Base-by-base conservation (phyloP, 805 yeast genomes). In the Yamadazyma laniorum region DNA sequence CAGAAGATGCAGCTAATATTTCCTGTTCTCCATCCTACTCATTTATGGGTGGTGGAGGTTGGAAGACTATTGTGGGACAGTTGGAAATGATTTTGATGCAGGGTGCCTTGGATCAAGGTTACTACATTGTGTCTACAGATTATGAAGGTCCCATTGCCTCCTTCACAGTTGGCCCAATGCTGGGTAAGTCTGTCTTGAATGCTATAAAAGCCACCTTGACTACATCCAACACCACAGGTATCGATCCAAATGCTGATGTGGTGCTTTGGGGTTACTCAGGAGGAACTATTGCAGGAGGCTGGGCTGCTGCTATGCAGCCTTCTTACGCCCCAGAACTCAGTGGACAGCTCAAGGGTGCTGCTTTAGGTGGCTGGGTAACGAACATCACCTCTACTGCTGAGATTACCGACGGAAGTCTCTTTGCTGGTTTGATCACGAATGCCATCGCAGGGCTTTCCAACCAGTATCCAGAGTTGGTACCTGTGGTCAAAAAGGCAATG, bases 191-290 rank as follows among this genome's bases (percentile, higher is more conserved):
- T 6, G 45, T 53, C 0, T 52, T 65, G 31, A 59, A 65, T 38
- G 43, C 61, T 2, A 48, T 65, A 15, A 41, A 63, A 29, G 70
- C 61, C 3, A 45, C 53, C 0, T 47, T 65, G 25, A 27, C 41
- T 1, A 38, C 53, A 11, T 32, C 21, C 4, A 44, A 50, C 14
- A 30, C 32, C 9, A 52, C 58, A 6, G 52, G 53, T 7, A 29
- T 53, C 13, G 26, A 39, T 4, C 19, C 37, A 9, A 46, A 51
- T 31, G 52, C 54, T 2, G 40, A 48, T 28, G 41, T 47, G 1
- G 45, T 39, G 8, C 14, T 63, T 29, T 60, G 60, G 61, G 70
- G 70, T 0, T 63, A 56, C 36, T 58, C 65, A 9, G 70, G 70
- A 9, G 69, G 67, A 5, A 50, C 64, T 1, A 38, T 62, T 18